Conservation (phyloP, 2,329 filamentous ascomycete species). For the Trichoderma simmonsii region DNA sequence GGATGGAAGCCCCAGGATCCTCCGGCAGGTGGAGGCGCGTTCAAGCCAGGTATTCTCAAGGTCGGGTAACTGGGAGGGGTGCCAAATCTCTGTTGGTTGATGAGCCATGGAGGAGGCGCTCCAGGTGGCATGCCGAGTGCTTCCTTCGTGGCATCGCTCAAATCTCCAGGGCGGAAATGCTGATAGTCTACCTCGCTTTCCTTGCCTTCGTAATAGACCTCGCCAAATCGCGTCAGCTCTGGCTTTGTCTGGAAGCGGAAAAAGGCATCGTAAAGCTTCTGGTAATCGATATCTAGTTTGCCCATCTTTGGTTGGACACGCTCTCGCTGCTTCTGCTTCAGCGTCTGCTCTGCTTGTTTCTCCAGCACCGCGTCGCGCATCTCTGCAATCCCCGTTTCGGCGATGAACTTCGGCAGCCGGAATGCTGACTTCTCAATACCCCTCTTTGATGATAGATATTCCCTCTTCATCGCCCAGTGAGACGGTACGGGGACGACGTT, state of each 20-base stretch:
- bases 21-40: slow-evolving; percentile 85
- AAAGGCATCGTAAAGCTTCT: slow-evolving; percentile 97
- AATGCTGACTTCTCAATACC: slow-evolving; percentile 96
- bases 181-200: slow-evolving; percentile 94
- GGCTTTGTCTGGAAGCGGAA: slow-evolving; percentile 98
- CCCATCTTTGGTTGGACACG: slow-evolving; percentile 94
- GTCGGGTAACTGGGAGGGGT: slow-evolving; percentile 92
- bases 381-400: slow-evolving; percentile 94
- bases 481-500: slow-evolving; percentile 93
- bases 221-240: slow-evolving; percentile 86
- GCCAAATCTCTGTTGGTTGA: slow-evolving; percentile 92
- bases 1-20: slow-evolving; percentile 94
- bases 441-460: slow-evolving; percentile 94
- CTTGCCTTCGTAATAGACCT: slow-evolving; percentile 99
- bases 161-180: slow-evolving; percentile 83
- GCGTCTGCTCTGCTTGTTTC: slow-evolving; percentile 85
- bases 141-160: slow-evolving; percentile 86
- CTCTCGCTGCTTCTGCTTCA: slow-evolving; percentile 95
- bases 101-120: slow-evolving; percentile 92
- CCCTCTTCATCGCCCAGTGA: slow-evolving; percentile 94
- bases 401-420: slow-evolving; percentile 90
- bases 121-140: slow-evolving; percentile 91
- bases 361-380: slow-evolving; percentile 97
- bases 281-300: slow-evolving; percentile 96
- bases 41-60: slow-evolving; percentile 91